These are phyloP conservation scores for Mucor sp. DNA, from an alignment of 371 early-diverging fungal species.

Conservation along the genomic window DNA sequence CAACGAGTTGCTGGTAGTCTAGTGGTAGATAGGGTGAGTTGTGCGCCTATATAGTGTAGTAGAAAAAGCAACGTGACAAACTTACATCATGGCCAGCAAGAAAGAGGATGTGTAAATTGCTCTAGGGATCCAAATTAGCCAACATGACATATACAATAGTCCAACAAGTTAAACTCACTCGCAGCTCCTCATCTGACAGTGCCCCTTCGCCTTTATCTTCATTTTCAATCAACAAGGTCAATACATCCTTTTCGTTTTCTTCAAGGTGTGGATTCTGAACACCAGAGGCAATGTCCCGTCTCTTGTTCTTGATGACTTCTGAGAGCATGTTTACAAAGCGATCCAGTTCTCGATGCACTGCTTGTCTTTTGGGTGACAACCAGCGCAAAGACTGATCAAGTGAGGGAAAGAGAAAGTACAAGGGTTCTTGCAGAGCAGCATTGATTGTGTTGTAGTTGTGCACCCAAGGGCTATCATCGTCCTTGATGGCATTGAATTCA, in stretches of 20 bases:
- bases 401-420: slow-evolving; percentile 49
- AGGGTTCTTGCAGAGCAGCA: slow-evolving; percentile 24
- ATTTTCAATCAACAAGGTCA: slow-evolving; percentile 22
- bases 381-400: slow-evolving; percentile 32
- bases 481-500: slow-evolving; percentile 31
- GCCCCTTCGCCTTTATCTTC: slow-evolving; percentile 12
- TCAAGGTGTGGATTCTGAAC: slow-evolving; percentile 3
- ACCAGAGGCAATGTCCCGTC: neutral
- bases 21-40: neutral
- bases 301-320: slow-evolving; percentile 10
- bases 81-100: slow-evolving; percentile 7
- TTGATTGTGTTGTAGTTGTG: slow-evolving; percentile 29
- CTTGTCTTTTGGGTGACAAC: slow-evolving; percentile 18
- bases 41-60: neutral
- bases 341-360: slow-evolving; percentile 8
- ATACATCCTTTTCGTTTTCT: slow-evolving; percentile 22
- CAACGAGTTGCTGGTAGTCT: slow-evolving; percentile 21
- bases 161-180: neutral
- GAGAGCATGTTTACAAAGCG: slow-evolving; percentile 13
- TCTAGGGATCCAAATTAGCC: neutral
- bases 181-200: slow-evolving; percentile 11
- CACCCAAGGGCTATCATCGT: slow-evolving; percentile 28
- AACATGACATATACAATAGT: neutral
- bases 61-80: neutral
- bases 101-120: slow-evolving; percentile 6